These are phyloP conservation scores for Teunomyces stri DNA, from an alignment of 805 yeast genomes.

Conservation along the genomic window DNA sequence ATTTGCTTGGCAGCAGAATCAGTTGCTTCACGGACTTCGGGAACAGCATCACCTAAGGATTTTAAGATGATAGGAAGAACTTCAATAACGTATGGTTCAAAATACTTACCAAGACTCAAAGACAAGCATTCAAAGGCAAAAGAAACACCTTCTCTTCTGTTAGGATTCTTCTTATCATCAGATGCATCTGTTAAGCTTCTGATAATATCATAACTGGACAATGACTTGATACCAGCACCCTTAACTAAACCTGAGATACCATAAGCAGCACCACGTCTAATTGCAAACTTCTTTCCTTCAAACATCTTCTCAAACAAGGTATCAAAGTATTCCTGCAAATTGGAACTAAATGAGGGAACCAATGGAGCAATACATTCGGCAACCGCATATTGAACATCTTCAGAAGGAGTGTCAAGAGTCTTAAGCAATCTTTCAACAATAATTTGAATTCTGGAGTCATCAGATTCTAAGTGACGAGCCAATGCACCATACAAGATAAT, in stretches of 20 bases:
- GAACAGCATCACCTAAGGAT: conserved; percentile 77
- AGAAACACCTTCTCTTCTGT: conserved; percentile 82
- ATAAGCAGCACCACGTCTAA: conserved; percentile 92
- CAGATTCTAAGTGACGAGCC: conserved; percentile 73
- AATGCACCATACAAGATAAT: conserved; percentile 88
- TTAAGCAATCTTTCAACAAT: conserved; percentile 68
- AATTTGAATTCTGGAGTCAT: conserved; percentile 62
- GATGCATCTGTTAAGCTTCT: conserved; percentile 76
- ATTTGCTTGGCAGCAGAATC: conserved; percentile 81
- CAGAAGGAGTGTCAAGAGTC: conserved; percentile 84
- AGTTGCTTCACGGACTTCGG: conserved; percentile 89
- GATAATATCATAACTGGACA: conserved; percentile 74
- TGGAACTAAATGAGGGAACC: conserved; percentile 53
- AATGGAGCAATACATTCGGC: conserved; percentile 85
- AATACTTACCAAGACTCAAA: conserved; percentile 65
- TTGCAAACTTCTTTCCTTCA: conserved; percentile 44
- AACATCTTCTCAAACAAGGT: conserved; percentile 59
- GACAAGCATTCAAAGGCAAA: conserved; percentile 85
- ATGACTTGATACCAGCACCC: conserved; percentile 80
- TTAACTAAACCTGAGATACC: conserved; percentile 92
- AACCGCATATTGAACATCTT: conserved; percentile 84
- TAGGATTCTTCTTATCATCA: conserved; percentile 76
- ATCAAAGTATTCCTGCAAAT: conserved; percentile 55
- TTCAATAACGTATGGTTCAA: conserved; percentile 94
- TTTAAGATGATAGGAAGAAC: conserved; percentile 77